Percentiles rank a stretch among this genome's conserved stretches.
phyloP scores from a whole-genome alignment of 2,329 filamentous ascomycete species.

The Epichloe amarillans region DNA sequence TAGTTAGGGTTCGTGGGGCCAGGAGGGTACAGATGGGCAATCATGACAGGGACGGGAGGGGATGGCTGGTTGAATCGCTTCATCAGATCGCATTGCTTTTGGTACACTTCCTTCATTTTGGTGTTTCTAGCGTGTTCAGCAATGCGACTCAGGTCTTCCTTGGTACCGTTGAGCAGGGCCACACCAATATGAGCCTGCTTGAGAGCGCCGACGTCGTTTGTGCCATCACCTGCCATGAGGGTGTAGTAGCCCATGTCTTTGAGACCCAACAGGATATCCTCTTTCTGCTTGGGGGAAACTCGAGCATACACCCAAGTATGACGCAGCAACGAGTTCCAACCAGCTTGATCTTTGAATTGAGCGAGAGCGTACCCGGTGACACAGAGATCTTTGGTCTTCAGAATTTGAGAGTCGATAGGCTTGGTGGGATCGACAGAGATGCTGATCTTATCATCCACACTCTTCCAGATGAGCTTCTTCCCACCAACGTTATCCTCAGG shows the following conservation, averaged over 20 bases:
- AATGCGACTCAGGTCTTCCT: conserved; percentile 81
- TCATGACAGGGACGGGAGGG: conserved; percentile 82
- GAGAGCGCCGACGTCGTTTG: conserved; percentile 92
- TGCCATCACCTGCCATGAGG: conserved; percentile 96
- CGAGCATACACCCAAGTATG: conserved; percentile 96
- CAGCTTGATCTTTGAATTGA: conserved; percentile 72
- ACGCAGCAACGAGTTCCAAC: conserved; percentile 64
- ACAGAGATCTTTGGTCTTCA: conserved; percentile 81
- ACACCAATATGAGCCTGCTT: conserved; percentile 98
- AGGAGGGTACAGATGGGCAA: conserved; percentile 88
- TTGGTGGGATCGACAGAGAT: conserved; percentile 76
- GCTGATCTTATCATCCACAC: conserved; percentile 77
- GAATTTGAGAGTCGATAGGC: conserved; percentile 66
- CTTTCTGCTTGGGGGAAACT: conserved; percentile 97
- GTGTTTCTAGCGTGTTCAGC: conserved; percentile 86
- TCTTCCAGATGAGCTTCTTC: conserved; percentile 81
- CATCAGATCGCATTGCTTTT: conserved; percentile 90
- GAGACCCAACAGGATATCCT: conserved; percentile 90
- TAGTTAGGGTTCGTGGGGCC: conserved; percentile 89
- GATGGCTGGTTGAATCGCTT: conserved; percentile 84
- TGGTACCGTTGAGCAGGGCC: conserved; percentile 86
- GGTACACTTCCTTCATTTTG: conserved; percentile 97
- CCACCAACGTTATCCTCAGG: conserved; percentile 79
- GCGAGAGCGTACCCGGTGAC: conserved; percentile 87
- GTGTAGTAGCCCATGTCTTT: conserved; percentile 97